Conservation (phyloP, 1,284 basidiomycete genomes). For the Leccinum pachyderme region DNA sequence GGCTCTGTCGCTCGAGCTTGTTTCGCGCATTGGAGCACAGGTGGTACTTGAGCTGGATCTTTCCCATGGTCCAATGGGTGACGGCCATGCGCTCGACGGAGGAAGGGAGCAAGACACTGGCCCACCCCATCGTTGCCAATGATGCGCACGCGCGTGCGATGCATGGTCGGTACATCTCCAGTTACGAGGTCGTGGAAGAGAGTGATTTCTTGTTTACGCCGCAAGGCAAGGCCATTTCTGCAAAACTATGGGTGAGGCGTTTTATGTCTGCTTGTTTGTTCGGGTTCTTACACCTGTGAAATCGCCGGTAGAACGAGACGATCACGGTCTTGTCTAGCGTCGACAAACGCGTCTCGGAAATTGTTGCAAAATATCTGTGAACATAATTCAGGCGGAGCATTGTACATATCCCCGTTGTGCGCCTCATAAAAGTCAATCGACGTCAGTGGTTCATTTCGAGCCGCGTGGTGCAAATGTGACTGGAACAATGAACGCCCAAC, state of each 20-base stretch:
- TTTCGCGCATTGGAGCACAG: constrained; percentile 11
- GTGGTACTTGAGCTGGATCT: constrained; percentile 4
- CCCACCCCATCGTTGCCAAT: constrained; percentile 12
- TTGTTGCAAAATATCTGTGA: constrained; percentile 10
- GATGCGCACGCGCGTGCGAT: constrained; percentile 1
- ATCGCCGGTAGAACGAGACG: constrained; percentile 26
- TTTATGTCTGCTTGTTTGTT: background rate
- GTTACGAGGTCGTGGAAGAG: constrained; percentile 17
- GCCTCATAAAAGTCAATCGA: background rate
- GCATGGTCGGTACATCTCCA: constrained; percentile 23
- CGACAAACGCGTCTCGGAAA: constrained; percentile 16
- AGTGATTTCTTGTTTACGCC: constrained; percentile 16
- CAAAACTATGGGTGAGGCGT: constrained; percentile 21
- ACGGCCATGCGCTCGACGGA: constrained; percentile 13
- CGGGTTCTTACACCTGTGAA: background rate
- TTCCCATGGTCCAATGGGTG: background rate
- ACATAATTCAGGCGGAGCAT: background rate
- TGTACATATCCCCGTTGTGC: background rate
- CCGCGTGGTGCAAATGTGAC: background rate
- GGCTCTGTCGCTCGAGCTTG: constrained; percentile 28
- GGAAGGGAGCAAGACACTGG: constrained; percentile 22
- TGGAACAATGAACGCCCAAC: background rate
- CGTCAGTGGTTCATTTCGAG: constrained; percentile 2
- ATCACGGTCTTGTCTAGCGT: constrained; percentile 28
- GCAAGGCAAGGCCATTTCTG: constrained; percentile 18